Conservation (phyloP, 345 rosid species). For the Brassica napus region DNA sequence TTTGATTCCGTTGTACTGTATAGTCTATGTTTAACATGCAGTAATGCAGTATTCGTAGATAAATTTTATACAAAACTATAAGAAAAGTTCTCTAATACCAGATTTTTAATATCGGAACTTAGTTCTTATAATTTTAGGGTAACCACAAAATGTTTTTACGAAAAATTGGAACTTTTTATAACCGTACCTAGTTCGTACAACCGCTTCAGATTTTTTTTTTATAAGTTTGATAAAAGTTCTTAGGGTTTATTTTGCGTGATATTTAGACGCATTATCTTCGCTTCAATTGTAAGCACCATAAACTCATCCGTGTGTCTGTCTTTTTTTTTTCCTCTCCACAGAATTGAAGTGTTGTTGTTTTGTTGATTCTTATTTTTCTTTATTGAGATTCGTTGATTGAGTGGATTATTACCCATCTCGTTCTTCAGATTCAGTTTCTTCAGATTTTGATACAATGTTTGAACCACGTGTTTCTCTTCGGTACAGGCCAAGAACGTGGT, state of each 20-base stretch:
- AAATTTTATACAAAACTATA: not conserved
- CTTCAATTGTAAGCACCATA: too few species aligned
- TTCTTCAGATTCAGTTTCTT: too few species aligned
- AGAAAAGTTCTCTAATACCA: not conserved
- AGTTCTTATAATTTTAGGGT: not conserved
- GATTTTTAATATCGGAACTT: not conserved
- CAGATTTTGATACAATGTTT: too few species aligned
- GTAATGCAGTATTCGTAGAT: not conserved
- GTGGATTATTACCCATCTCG: too few species aligned
- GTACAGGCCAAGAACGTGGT: conserved; percentile 43
- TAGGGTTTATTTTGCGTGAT: not conserved
- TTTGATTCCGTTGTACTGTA: not conserved
- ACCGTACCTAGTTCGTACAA: not conserved
- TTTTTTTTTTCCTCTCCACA: too few species aligned
- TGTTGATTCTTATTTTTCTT: too few species aligned
- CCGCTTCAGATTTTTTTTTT: not conserved
- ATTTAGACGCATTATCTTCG: too few species aligned
- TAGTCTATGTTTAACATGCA: not conserved
- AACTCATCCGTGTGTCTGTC: too few species aligned
- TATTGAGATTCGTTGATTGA: too few species aligned
- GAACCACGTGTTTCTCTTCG: not conserved
- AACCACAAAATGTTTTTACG: not conserved
- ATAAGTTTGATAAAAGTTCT: not conserved
- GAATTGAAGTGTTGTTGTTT: too few species aligned
- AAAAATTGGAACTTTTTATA: not conserved